Conservation (phyloP, 306 rosid species). For the Rosa chinensis region DNA sequence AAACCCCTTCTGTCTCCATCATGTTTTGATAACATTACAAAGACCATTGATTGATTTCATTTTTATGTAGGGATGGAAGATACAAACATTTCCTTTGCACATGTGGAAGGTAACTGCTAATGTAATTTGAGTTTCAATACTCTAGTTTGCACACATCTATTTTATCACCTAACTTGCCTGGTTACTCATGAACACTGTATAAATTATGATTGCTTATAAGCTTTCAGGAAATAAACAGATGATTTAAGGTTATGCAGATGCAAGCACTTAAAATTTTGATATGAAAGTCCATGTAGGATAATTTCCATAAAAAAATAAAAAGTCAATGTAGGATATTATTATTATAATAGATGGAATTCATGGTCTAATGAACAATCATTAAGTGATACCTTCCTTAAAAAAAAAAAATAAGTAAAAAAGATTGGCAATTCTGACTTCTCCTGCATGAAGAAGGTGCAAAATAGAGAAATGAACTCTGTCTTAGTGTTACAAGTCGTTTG, state of each 20-base stretch:
- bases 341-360: not conserved
- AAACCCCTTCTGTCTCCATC: not conserved
- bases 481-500: not conserved
- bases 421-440: not conserved
- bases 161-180: slow-evolving; percentile 16
- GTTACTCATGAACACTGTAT: slow-evolving; percentile 13
- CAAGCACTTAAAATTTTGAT: not conserved
- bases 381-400: not conserved
- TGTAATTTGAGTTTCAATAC: no score
- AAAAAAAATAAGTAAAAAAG: not conserved
- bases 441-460: not conserved
- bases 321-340: not conserved
- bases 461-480: not conserved
- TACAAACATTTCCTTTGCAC: slow-evolving; percentile 78
- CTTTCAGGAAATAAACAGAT: not conserved
- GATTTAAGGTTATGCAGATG: not conserved
- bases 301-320: not conserved
- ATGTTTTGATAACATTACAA: not conserved
- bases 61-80: slow-evolving; percentile 78
- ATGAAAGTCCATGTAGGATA: not conserved
- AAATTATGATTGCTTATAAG: not conserved
- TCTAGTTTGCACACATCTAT: not conserved
- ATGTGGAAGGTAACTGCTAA: slow-evolving; percentile 77
- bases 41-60: slow-evolving; percentile 25
- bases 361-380: not conserved